Conservation (phyloP, 768 basidiomycete genomes). For the Tricholoma terreum region DNA sequence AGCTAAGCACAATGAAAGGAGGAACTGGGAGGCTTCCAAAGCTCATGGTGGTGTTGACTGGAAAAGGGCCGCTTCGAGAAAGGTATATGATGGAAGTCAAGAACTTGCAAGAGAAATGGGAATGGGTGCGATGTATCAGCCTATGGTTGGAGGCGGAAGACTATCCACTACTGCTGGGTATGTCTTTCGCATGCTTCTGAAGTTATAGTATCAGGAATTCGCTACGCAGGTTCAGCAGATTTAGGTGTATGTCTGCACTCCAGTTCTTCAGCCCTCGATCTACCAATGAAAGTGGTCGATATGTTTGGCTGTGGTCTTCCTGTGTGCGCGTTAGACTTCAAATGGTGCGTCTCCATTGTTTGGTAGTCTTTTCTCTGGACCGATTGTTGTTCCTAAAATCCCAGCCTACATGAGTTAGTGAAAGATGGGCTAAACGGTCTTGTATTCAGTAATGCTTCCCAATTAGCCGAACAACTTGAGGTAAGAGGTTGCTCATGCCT, state of each 20-base stretch:
- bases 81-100: slow-evolving; percentile 70
- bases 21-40: slow-evolving; percentile 53
- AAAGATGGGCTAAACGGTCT: slow-evolving; percentile 81
- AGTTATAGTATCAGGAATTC: not conserved
- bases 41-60: slow-evolving; percentile 82
- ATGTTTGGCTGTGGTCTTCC: slow-evolving; percentile 98
- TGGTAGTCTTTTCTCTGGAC: slow-evolving; percentile 17
- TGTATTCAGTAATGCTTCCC: slow-evolving; percentile 62
- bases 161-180: slow-evolving; percentile 85
- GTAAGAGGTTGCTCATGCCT: slow-evolving; percentile 32
- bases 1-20: slow-evolving; percentile 12
- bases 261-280: slow-evolving; percentile 85
- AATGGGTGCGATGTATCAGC: slow-evolving; percentile 73
- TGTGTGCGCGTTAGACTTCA: slow-evolving; percentile 85
- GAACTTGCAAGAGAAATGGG: slow-evolving; percentile 66
- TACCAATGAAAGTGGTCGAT: slow-evolving; percentile 99
- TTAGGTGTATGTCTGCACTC: slow-evolving; percentile 88
- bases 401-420: slow-evolving; percentile 83
- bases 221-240: slow-evolving; percentile 74
- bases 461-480: slow-evolving; percentile 73
- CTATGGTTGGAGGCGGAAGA: slow-evolving; percentile 89
- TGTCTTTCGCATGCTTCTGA: slow-evolving; percentile 5
- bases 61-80: slow-evolving; percentile 77
- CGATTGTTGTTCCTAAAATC: not conserved
- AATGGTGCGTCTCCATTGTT: slow-evolving; percentile 50